These are phyloP conservation scores for Lentinula edodes DNA, from an alignment of 768 basidiomycete genomes.

Conservation along the genomic window DNA sequence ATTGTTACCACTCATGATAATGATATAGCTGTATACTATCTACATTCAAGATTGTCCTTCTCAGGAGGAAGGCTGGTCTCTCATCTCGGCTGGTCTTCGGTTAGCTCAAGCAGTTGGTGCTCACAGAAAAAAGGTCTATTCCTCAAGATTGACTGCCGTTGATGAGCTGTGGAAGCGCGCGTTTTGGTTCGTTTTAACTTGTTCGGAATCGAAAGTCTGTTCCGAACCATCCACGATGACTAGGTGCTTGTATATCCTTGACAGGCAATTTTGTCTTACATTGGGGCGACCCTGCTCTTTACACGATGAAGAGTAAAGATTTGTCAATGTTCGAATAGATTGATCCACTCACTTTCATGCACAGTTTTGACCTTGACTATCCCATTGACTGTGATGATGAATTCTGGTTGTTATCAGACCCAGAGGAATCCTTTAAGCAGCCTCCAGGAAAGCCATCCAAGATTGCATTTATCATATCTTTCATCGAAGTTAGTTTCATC, in stretches of 20 bases:
- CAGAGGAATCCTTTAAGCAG: background rate
- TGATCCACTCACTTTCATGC: background rate
- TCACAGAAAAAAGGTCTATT: background rate
- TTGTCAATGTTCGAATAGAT: background rate
- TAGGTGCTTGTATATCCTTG: background rate
- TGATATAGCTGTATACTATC: constrained; percentile 19
- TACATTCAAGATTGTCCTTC: constrained; percentile 26
- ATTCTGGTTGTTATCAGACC: background rate
- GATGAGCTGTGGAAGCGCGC: constrained; percentile 48
- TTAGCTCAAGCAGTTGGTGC: constrained; percentile 42
- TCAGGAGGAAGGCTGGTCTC: constrained; percentile 26
- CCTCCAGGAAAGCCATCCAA: constrained; percentile 5
- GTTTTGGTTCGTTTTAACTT: constrained; percentile 29
- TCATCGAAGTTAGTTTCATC: background rate
- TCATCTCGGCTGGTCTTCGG: constrained; percentile 34
- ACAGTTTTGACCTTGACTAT: constrained; percentile 4
- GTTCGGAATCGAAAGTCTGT: constrained; percentile 51
- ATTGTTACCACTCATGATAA: constrained; percentile 23
- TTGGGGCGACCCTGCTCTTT: constrained; percentile 32
- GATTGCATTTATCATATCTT: background rate
- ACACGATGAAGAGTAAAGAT: constrained; percentile 35
- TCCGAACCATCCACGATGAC: background rate
- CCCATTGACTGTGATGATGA: constrained; percentile 6
- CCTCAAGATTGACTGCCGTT: constrained; percentile 22
- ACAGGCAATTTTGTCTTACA: background rate